Evolutionary conservation across 768 basidiomycete species (phyloP).

Genomic region (Mycena epipterygia): DNA sequence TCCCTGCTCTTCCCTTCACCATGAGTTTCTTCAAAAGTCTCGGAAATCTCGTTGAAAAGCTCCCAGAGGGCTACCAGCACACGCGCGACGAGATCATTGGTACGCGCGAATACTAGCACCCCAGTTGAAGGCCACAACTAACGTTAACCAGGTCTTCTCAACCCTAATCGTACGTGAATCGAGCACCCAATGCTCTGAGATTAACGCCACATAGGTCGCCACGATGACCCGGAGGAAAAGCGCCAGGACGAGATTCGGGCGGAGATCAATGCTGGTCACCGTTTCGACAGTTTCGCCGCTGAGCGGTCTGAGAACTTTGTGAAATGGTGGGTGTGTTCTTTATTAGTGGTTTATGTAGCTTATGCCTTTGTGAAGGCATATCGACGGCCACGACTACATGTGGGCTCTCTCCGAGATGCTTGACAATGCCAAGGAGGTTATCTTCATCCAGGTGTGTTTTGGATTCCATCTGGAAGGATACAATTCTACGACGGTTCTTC

Average conservation of each 20-base stretch:
- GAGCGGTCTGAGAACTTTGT: conserved; percentile 78
- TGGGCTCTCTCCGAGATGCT: conserved; percentile 94
- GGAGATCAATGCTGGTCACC: conserved; percentile 82
- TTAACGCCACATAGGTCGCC: conserved; percentile 61
- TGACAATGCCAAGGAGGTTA: conserved; percentile 83
- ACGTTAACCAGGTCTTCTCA: conserved; percentile 50
- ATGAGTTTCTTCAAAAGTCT: conserved; percentile 58
- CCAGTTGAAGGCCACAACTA: too few relatives aligned
- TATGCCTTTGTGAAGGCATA: conserved; percentile 79
- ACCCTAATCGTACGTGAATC: conserved; percentile 60
- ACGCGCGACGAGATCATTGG: conserved; percentile 57
- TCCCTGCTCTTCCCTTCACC: conserved; percentile 4
- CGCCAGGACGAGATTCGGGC: conserved; percentile 77
- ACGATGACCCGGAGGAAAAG: conserved; percentile 83
- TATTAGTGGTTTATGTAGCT: too few relatives aligned
- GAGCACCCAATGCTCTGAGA: not conserved
- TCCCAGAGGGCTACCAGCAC: conserved; percentile 55
- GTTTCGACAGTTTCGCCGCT: conserved; percentile 88
- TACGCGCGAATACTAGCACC: too few relatives aligned
- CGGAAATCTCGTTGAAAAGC: conserved; percentile 39
- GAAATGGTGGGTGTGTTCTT: conserved; percentile 73
- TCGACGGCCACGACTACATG: conserved; percentile 98
- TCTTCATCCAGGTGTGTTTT: conserved; percentile 83
- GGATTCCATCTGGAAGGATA: not conserved
- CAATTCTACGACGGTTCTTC: too few relatives aligned